These are phyloP conservation scores for Coffea eugenioides DNA, from an alignment of 257 asterid species.

Conservation along the genomic window DNA sequence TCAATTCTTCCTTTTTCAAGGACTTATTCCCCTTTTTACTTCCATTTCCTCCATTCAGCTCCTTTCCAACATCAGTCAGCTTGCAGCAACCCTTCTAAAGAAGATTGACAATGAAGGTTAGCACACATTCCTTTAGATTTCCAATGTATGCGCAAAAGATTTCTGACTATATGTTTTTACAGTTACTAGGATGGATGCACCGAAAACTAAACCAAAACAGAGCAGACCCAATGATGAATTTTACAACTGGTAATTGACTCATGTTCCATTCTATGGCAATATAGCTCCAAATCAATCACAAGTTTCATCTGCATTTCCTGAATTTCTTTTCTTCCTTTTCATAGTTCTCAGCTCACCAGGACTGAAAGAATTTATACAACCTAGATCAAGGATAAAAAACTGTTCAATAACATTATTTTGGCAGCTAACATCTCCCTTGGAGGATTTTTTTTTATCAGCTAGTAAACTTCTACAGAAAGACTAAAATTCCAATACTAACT, in stretches of 20 bases:
- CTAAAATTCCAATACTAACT: neutral
- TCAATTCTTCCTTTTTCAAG: constrained; percentile 31
- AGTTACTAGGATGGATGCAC: constrained; percentile 93
- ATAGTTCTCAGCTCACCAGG: neutral
- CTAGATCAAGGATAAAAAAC: neutral
- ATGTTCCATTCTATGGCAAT: neutral
- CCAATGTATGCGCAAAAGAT: constrained; percentile 14
- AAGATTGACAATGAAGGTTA: constrained; percentile 67
- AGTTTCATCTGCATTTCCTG: constrained; percentile 4
- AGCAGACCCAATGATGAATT: constrained; percentile 43
- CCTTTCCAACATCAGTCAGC: constrained; percentile 24
- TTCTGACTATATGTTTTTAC: constrained; percentile 41
- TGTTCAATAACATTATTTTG: neutral
- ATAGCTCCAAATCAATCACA: neutral
- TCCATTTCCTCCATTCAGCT: constrained; percentile 20
- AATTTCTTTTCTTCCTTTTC: neutral
- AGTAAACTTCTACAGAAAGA: neutral
- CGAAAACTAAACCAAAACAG: constrained; percentile 53
- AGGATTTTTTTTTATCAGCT: neutral
- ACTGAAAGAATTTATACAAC: neutral
- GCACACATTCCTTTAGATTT: constrained; percentile 23
- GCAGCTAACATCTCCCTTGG: neutral
- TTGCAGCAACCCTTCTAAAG: constrained; percentile 26
- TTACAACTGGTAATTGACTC: constrained; percentile 46
- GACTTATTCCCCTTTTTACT: constrained; percentile 18